Percentiles rank a stretch among this genome's conserved stretches.
Evolutionary conservation across 1,284 basidiomycete species (phyloP).

Genomic region (Schizopora paradoxa): DNA sequence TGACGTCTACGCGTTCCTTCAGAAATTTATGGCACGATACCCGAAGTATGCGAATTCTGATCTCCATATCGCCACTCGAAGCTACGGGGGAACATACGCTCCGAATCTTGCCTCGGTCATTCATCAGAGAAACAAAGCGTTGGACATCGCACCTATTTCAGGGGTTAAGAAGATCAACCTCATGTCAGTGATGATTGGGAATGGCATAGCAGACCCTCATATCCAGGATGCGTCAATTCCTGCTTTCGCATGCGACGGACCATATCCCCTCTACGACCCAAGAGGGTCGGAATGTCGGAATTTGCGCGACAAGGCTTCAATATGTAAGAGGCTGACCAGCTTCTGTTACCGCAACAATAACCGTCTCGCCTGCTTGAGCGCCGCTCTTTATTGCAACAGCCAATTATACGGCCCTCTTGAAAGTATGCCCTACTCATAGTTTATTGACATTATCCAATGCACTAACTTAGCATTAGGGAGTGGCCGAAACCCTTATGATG

Average conservation of each 20-base stretch:
- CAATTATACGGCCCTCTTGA: slow-evolving; percentile 54
- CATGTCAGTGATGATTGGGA: slow-evolving; percentile 74
- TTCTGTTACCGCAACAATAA: slow-evolving; percentile 57
- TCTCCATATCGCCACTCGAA: slow-evolving; percentile 72
- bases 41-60: slow-evolving; percentile 60
- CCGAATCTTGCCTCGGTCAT: slow-evolving; percentile 78
- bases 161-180: slow-evolving; percentile 64
- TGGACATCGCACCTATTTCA: slow-evolving; percentile 35
- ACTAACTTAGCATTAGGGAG: slow-evolving; percentile 18
- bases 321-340: slow-evolving; percentile 65
- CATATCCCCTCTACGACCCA: slow-evolving; percentile 69
- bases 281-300: slow-evolving; percentile 60
- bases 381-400: slow-evolving; percentile 55
- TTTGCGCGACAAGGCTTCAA: slow-evolving; percentile 60
- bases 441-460: slow-evolving; percentile 21
- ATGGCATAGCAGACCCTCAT: slow-evolving; percentile 76
- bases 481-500: slow-evolving; percentile 78
- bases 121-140: slow-evolving; percentile 64
- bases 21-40: slow-evolving; percentile 76
- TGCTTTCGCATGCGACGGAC: slow-evolving; percentile 77
- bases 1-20: slow-evolving; percentile 88
- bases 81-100: slow-evolving; percentile 77
- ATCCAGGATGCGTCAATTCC: slow-evolving; percentile 71
- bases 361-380: slow-evolving; percentile 56
- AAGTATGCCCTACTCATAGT: slow-evolving; percentile 39